Evolutionary conservation across 164 flowering plant species (phyloP).

Genomic region (Tinospora cordifolia): DNA sequence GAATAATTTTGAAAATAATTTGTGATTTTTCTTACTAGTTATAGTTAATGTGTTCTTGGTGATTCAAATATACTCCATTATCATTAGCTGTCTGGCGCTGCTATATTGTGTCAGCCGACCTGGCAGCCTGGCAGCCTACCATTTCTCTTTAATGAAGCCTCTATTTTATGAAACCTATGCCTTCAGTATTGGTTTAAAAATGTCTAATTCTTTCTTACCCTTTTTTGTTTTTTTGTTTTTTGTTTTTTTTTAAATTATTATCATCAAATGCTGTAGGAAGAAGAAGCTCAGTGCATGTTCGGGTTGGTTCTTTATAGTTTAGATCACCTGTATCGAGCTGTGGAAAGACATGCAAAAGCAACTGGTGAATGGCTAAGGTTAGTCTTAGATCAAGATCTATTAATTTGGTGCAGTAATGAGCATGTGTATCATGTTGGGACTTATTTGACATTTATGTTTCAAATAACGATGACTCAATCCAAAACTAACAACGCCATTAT

Average conservation of each 20-base stretch:
- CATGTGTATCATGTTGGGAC: no score
- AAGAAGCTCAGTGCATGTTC: constrained; percentile 62
- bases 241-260: no score
- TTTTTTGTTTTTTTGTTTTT: no score
- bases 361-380: constrained; percentile 93
- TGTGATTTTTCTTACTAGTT: no score
- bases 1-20: no score
- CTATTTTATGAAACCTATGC: background rate
- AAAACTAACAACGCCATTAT: background rate
- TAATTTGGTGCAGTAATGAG: background rate
- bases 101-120: background rate
- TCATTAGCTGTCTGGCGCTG: no score
- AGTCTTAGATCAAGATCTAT: constrained; percentile 20
- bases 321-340: constrained; percentile 62
- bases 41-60: no score
- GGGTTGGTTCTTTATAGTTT: constrained; percentile 68
- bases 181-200: background rate
- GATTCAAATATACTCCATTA: no score
- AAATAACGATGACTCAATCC: no score
- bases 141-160: background rate
- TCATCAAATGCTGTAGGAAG: constrained; percentile 63
- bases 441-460: no score
- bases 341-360: constrained; percentile 70
- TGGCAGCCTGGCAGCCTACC: background rate
- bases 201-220: background rate